phyloP scores from a whole-genome alignment of 75 land plant genomes.

The Pinus albicaulis region DNA sequence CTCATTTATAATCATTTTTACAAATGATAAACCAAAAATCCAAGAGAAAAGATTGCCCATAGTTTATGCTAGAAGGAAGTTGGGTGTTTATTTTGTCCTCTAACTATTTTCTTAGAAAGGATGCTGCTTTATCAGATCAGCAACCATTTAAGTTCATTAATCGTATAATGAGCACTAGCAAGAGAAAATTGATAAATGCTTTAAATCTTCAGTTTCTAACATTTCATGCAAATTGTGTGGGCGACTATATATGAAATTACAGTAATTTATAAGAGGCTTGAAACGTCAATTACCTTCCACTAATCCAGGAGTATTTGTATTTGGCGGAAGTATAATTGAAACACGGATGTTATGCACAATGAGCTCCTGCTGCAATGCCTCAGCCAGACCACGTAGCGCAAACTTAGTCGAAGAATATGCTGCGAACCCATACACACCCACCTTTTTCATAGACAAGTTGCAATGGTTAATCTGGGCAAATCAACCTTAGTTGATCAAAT shows the following conservation, averaged over 20 bases:
- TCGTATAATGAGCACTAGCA: not conserved
- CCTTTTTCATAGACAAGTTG: constrained; percentile 27
- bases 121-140: not conserved
- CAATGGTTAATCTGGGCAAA: constrained; percentile 6
- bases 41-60: not conserved
- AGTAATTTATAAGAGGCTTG: not conserved
- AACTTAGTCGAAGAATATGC: constrained; percentile 83
- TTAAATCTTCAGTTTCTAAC: not conserved
- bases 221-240: not conserved
- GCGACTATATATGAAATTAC: not conserved
- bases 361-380: constrained; percentile 84
- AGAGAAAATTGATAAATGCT: not conserved
- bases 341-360: constrained; percentile 59
- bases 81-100: not conserved
- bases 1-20: too few relatives aligned
- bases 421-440: constrained; percentile 84
- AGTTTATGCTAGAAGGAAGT: too few relatives aligned
- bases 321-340: constrained; percentile 84
- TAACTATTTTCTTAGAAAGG: not conserved
- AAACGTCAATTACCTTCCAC: constrained; percentile 51
- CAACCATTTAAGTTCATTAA: not conserved
- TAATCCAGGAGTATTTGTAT: constrained; percentile 88
- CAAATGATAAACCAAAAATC: too few relatives aligned
- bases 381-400: constrained; percentile 76
- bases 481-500: not conserved